Percentiles rank a stretch among this genome's conserved stretches.
phyloP scores from a whole-genome alignment of 805 yeast species.

The Metschnikowia peoriensis region DNA sequence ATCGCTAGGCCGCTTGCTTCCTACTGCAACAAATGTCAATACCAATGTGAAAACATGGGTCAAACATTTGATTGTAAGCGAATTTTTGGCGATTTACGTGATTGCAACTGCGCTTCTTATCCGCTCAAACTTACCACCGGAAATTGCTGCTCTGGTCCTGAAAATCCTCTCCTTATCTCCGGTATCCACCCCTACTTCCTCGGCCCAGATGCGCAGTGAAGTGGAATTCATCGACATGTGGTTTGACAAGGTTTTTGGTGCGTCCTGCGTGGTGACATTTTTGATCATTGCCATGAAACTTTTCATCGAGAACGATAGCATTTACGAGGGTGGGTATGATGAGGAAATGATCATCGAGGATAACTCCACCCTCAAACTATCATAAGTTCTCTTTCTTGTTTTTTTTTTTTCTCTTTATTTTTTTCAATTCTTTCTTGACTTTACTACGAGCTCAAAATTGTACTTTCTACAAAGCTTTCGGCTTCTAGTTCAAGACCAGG shows the following conservation, averaged over 20 bases:
- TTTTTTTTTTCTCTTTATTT: no score
- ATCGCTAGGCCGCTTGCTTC: slow-evolving; percentile 41
- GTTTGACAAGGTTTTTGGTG: slow-evolving; percentile 52
- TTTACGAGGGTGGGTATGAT: slow-evolving; percentile 26
- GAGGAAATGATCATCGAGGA: slow-evolving; percentile 35
- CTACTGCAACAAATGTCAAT: slow-evolving; percentile 18
- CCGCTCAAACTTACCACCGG: slow-evolving; percentile 47
- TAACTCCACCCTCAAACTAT: slow-evolving; percentile 7
- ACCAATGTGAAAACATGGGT: slow-evolving; percentile 28
- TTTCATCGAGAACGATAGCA: slow-evolving; percentile 17
- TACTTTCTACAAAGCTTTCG: no score
- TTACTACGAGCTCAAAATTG: no score
- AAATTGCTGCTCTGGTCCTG: slow-evolving; percentile 41
- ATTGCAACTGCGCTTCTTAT: slow-evolving; percentile 51
- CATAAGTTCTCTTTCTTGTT: neutral
- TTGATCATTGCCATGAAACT: slow-evolving; percentile 22
- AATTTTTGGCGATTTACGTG: slow-evolving; percentile 50
- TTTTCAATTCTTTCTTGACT: no score
- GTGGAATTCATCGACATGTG: slow-evolving; percentile 49
- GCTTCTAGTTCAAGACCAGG: no score
- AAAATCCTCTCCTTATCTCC: slow-evolving; percentile 34
- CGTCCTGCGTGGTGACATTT: slow-evolving; percentile 38
- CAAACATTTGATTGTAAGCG: slow-evolving; percentile 39
- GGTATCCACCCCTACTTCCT: slow-evolving; percentile 14
- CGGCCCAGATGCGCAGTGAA: slow-evolving; percentile 28